A percentile compares a stretch with the other conserved stretches of the same genome.
phyloP scores from a whole-genome alignment of 805 yeast species.

The Wickerhamiella australiensis region DNA sequence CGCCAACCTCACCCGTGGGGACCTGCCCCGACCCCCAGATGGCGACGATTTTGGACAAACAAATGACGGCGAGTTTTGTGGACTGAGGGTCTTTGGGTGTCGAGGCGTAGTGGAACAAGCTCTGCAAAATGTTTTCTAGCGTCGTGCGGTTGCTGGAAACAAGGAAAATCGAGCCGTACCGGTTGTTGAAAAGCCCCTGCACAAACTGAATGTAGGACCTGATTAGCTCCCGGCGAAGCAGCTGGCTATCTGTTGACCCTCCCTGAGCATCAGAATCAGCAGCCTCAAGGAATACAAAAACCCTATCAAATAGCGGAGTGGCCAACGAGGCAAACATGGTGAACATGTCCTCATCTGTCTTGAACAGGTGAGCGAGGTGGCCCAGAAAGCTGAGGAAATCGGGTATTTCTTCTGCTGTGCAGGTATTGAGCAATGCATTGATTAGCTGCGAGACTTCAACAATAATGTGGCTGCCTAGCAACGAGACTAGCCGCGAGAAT shows the following conservation, averaged over 20 bases:
- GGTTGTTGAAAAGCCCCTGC: conserved; percentile 60
- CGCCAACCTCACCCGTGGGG: conserved; percentile 34
- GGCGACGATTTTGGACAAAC: conserved; percentile 48
- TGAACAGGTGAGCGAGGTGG: conserved; percentile 72
- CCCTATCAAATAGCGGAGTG: conserved; percentile 59
- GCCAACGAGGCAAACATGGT: conserved; percentile 60
- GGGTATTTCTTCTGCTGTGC: conserved; percentile 51
- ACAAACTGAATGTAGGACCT: conserved; percentile 59
- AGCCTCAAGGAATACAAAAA: conserved; percentile 40
- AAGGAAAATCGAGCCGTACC: conserved; percentile 63
- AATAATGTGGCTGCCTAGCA: conserved; percentile 43
- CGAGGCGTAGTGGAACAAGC: conserved; percentile 52
- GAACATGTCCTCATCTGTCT: conserved; percentile 54
- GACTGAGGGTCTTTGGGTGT: conserved; percentile 48
- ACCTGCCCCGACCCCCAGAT: conserved; percentile 60
- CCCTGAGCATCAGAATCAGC: conserved; percentile 32
- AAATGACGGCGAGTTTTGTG: conserved; percentile 57
- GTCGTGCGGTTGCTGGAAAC: conserved; percentile 51
- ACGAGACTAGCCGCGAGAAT: conserved; percentile 73
- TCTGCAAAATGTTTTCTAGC: conserved; percentile 49
- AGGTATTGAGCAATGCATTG: conserved; percentile 47
- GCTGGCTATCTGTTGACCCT: conserved; percentile 50
- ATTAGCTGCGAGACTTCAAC: conserved; percentile 57
- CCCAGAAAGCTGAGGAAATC: conserved; percentile 80
- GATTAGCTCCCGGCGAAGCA: conserved; percentile 37